Conservation (phyloP, 768 basidiomycete species). For the Rhodotorula graminis region DNA sequence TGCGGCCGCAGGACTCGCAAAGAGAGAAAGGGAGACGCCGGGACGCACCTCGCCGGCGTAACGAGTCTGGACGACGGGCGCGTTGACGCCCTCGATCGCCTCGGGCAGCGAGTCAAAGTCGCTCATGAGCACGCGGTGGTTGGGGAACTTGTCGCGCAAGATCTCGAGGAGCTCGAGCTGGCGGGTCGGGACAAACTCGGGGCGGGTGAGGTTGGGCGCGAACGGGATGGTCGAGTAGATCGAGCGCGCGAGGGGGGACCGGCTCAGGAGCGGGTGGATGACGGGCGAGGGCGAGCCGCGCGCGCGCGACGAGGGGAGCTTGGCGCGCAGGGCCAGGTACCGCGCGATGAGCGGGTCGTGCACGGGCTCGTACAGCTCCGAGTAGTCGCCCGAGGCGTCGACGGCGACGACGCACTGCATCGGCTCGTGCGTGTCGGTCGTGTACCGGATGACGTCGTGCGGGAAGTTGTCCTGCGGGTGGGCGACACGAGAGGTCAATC, state of each 20-base stretch:
- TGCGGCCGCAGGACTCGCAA: too few species aligned
- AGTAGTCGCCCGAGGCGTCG: constrained; percentile 73
- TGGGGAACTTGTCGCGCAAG: constrained; percentile 76
- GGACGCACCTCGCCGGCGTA: constrained; percentile 63
- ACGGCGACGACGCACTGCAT: constrained; percentile 78
- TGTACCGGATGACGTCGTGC: constrained; percentile 90
- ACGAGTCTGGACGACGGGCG: constrained; percentile 93
- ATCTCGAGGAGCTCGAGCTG: constrained; percentile 76
- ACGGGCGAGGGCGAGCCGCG: constrained; percentile 49
- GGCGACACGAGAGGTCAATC: not conserved
- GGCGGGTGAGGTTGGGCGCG: constrained; percentile 76
- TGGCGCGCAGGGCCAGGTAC: constrained; percentile 62
- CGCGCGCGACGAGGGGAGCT: constrained; percentile 55
- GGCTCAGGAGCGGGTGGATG: constrained; percentile 32
- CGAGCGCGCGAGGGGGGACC: constrained; percentile 54
- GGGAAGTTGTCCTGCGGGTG: constrained; percentile 82
- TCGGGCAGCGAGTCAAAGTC: constrained; percentile 89
- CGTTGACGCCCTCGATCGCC: constrained; percentile 67
- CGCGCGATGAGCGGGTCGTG: constrained; percentile 77
- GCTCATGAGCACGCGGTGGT: constrained; percentile 85
- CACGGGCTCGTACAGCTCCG: constrained; percentile 73
- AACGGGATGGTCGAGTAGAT: constrained; percentile 73
- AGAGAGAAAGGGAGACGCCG: not conserved
- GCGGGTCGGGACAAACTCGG: constrained; percentile 91
- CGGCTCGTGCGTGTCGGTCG: constrained; percentile 66